Base-by-base conservation (phyloP, 768 basidiomycete genomes). In the Suillus discolor region DNA sequence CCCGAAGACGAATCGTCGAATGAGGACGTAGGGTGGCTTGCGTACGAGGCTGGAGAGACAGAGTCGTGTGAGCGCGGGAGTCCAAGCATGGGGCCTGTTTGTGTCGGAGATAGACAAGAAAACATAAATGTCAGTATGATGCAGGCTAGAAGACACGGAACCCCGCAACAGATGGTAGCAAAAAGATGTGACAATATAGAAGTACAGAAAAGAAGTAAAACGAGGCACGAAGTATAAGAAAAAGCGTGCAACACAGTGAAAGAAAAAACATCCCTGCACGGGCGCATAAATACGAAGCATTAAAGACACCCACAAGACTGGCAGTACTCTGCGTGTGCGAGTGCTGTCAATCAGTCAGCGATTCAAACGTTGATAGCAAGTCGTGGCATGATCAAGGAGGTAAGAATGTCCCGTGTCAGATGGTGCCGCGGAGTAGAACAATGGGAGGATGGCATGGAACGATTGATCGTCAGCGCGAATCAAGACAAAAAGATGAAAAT, bases 31-130 rank as follows among this genome's bases (percentile, higher is more conserved):
- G 54, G 70, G 61, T 73, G 65, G 41, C 71, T 73, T 12, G 65
- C 71, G 41, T 65, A 73, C 0, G 76, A 78, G 36, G 68, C 65
- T 0, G 75, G 75, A 0, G 75, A 76, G 13, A 42, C 65, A 0
- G 72, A 68, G 18, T 66, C 66, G 23, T 69, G 61, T 18, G 67
- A 63, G n/a, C 53, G 51, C 62, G 70, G 18, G 62, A 62, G 62
- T 18, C 53, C 25, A 49, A 60, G 18, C 12, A 55, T 3, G 20
- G 36, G n/a, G 12, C 71, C 75, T 77, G 61, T 51, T 12, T 38
- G 18, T 6, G 45, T 9, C 36, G 53, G 18, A 57, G 31, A 31
- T 13, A 20, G n/a, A 45, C 2, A 49, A 38, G 4, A 57, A n/a
- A 36, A 38, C 16, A 28, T 18, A 20, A 28, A 25, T 13, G 49